Evolutionary conservation across 352 stramenopile species (phyloP), one percentile per base, ranked within the genome.

Genomic region (Stramenopiles sp.): DNA sequence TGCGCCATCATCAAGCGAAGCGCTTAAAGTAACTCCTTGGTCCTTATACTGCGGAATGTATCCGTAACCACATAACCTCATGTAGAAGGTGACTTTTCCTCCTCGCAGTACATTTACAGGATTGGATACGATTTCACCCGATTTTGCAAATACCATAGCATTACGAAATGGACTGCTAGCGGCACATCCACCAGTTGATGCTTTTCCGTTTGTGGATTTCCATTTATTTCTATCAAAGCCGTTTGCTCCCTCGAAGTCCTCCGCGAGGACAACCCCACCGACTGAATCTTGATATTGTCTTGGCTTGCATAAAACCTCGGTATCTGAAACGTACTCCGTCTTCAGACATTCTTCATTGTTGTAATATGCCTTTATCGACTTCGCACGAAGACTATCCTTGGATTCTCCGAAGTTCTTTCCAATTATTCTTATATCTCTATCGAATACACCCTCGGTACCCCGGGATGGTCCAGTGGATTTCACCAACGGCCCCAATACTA

Each of bases 301-400:
- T 14, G 71, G 71, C 31, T 78, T 78, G 22, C 71, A 78, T 78
- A 14, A 14, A 33, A 78, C 31, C 22, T 78, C 71, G 30, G 30
- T 33, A 78, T 78, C 31, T 8, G 71, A 78, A 14, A 78, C 71
- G 22, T 78, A 78, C 31, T 78, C 71, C 30, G 71, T 78, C 8
- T 33, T 14, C 22, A 78, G 14, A 78, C 71, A 78, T 78, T 78
- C 71, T 78, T 78, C 71, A 33, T 33, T 33, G 31, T 31, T 33
- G 31, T 78, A 78, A 33, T 78, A 78, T 14, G 71, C 71, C 14
- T 78, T 78, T 4, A 78, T 33, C 4, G 71, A 78, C 22, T 78
- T 78, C 4, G 71, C 71, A 33, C 71, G 30, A 4, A 14, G 1
- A 78, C 71, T 78, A 14, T 33, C 71, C 4, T 4, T 14, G 8